A percentile compares a stretch with the other conserved stretches of the same genome.
Evolutionary conservation across 441 rosid genomes (phyloP).

Genomic region (Syzygium malaccense): DNA sequence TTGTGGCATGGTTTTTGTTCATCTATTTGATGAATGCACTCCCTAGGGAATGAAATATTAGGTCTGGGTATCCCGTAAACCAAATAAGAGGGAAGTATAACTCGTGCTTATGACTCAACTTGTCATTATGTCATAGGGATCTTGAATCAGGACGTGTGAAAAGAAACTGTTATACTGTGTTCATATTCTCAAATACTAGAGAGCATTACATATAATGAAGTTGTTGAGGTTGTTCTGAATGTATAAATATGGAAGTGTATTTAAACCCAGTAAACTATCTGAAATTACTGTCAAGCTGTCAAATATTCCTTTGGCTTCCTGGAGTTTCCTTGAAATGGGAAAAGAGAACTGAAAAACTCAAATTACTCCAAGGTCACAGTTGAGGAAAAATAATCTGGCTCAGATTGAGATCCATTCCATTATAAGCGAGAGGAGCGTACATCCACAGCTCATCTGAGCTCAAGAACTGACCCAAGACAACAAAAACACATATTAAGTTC

Average conservation of each 20-base stretch:
- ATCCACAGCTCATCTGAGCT: slow-evolving; percentile 8
- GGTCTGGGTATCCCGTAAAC: not conserved
- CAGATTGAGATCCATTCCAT: not conserved
- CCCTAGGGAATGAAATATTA: not conserved
- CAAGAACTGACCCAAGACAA: not conserved
- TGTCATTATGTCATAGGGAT: not conserved
- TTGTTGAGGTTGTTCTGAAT: not conserved
- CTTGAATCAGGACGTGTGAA: not conserved
- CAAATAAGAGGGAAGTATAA: not conserved
- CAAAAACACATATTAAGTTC: not conserved
- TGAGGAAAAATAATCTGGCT: not conserved
- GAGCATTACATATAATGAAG: not conserved
- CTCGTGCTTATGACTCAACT: not conserved
- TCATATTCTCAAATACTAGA: not conserved
- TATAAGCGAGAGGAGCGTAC: slow-evolving; percentile 5
- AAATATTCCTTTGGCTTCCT: not conserved
- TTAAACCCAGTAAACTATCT: not conserved
- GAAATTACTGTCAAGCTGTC: not conserved
- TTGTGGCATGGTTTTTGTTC: not conserved
- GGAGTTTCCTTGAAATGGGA: not conserved
- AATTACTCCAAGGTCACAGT: not conserved
- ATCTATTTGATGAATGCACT: not conserved
- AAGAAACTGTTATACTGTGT: not conserved
- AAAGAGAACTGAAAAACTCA: not conserved
- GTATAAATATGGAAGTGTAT: not conserved